Evolutionary conservation across 306 rosid species (phyloP), one percentile per base, ranked within the genome.

Genomic region (Comarum palustre): DNA sequence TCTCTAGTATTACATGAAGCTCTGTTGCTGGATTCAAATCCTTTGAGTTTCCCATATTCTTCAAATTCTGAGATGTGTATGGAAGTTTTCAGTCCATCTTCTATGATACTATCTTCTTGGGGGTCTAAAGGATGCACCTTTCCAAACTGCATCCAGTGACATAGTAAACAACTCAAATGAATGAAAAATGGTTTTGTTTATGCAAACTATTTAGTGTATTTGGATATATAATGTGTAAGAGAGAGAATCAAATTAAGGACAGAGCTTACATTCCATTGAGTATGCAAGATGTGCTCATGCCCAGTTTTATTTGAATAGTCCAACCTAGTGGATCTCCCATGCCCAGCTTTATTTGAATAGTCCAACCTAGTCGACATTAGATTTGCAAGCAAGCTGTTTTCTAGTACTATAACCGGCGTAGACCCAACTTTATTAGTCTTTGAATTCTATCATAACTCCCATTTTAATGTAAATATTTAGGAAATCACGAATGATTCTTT

Each of bases 121-220:
- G 66, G 73, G 66, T 84, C 88, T 77, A 86, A 73, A 57, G 86
- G 87, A 72, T 84, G 89, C 66, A 90, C 78, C 79, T 79, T 87
- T 74, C 76, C 86, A 90, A 76, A 78, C 92, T 86, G 83, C 71
- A 77, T 62, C 39, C 36, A 51, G 68, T 70, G 71, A 36, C 69
- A 82, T 47, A 54, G 29, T 71, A 75, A n/a, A 76, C 39, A 73
- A 67, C 11, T 66, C 4, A 34, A 51, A 25, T 25, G 54, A 22
- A 45, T 46, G 58, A 20, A 68, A 68, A 15, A 12, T 19, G 25
- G 6, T 68, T 46, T 46, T 25, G 39, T 10, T 64, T 4, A 41
- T 46, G 29, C 54, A 66, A 24, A 38, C n/a, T 64, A 39, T 22
- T 5, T 3, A 14, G 31, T 13, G 10, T n/a, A 63, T 8, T 24